A percentile compares a stretch with the other conserved stretches of the same genome.
Evolutionary conservation across 2,329 filamentous ascomycete genomes (phyloP).

Genomic region (Keithomyces neogunnii): DNA sequence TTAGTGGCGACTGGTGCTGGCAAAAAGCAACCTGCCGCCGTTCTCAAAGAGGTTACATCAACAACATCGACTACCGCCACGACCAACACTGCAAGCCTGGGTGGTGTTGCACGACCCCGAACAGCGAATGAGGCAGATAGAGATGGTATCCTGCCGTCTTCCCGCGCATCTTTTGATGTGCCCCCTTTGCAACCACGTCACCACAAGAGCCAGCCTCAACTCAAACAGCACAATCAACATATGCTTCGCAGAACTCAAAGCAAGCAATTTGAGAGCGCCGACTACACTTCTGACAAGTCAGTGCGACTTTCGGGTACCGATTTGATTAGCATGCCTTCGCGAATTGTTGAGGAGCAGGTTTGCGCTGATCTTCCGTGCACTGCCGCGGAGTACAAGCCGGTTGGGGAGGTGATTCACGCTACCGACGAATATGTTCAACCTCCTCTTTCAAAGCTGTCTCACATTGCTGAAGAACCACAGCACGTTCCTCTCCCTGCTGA

Average conservation of each 20-base stretch:
- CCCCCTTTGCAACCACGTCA: slow-evolving; percentile 33
- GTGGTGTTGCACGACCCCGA: slow-evolving; percentile 1
- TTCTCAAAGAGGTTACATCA: slow-evolving; percentile 5
- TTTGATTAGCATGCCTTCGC: slow-evolving; percentile 9
- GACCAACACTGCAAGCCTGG: neutral
- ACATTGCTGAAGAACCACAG: slow-evolving; percentile 22
- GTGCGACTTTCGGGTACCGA: neutral
- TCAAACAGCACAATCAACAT: slow-evolving; percentile 33
- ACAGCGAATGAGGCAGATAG: slow-evolving; percentile 4
- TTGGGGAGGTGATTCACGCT: slow-evolving; percentile 15
- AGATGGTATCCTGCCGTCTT: slow-evolving; percentile 2
- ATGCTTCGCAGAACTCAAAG: slow-evolving; percentile 36
- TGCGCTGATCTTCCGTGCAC: slow-evolving; percentile 18
- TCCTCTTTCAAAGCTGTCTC: slow-evolving; percentile 17
- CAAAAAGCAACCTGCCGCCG: slow-evolving; percentile 14
- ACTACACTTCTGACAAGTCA: slow-evolving; percentile 7
- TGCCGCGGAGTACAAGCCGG: slow-evolving; percentile 15
- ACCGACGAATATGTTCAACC: slow-evolving; percentile 14
- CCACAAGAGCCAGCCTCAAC: slow-evolving; percentile 45
- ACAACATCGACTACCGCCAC: slow-evolving; percentile 5
- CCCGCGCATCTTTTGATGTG: slow-evolving; percentile 11
- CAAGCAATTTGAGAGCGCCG: slow-evolving; percentile 26
- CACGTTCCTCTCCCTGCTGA: slow-evolving; percentile 14
- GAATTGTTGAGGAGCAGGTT: slow-evolving; percentile 7
- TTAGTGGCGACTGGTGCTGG: slow-evolving; percentile 5